A percentile compares a stretch with the other conserved stretches of the same genome.
Evolutionary conservation across 2,329 filamentous ascomycete genomes (phyloP).

Genomic region (Metarhizium album): DNA sequence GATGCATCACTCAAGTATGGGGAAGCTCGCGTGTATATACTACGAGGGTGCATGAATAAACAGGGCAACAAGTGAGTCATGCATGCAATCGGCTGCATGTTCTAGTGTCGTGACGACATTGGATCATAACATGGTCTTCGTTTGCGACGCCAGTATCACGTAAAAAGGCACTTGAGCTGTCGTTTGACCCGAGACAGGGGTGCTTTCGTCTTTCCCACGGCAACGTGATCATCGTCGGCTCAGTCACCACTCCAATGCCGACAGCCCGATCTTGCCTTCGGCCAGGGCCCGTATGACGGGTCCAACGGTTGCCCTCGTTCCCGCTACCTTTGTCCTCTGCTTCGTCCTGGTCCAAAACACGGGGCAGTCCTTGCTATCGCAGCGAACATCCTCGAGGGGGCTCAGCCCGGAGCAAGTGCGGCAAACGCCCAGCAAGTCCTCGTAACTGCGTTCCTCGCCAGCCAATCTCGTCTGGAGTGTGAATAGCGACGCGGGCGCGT

Average conservation of each 20-base stretch:
- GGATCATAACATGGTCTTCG: too few species aligned
- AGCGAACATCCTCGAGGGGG: conserved; percentile 67
- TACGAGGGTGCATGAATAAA: not conserved
- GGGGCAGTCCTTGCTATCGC: conserved; percentile 85
- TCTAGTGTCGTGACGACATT: not conserved
- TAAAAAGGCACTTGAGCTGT: too few species aligned
- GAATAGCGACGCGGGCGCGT: conserved; percentile 50
- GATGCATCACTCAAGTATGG: not conserved
- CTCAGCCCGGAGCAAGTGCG: conserved; percentile 66
- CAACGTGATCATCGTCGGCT: too few species aligned
- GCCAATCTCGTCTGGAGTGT: conserved; percentile 52
- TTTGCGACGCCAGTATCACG: too few species aligned
- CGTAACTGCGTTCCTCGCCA: conserved; percentile 50
- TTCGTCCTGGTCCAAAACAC: conserved; percentile 75
- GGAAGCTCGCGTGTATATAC: not conserved
- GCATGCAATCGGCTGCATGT: not conserved
- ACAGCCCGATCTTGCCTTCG: conserved; percentile 13
- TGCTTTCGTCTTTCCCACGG: too few species aligned
- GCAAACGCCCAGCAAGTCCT: conserved; percentile 61
- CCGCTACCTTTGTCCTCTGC: conserved; percentile 38
- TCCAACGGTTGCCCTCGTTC: conserved; percentile 23
- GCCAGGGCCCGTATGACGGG: conserved; percentile 24
- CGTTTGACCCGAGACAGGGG: too few species aligned
- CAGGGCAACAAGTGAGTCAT: not conserved
- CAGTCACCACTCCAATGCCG: conserved; percentile 26